phyloP scores from a whole-genome alignment of 2,329 filamentous ascomycete species.

The Ophiostoma sp. region DNA sequence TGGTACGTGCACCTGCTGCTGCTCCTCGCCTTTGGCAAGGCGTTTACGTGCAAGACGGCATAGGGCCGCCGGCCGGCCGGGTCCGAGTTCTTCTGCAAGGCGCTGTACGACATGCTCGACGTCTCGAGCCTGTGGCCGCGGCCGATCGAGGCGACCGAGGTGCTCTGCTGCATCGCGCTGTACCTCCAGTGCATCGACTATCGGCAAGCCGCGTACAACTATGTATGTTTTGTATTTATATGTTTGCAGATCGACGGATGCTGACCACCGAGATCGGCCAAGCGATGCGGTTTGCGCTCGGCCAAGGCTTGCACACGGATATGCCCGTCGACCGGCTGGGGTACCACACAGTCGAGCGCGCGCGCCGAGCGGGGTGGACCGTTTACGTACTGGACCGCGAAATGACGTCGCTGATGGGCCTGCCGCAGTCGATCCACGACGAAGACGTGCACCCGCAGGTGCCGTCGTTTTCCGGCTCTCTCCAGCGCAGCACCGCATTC shows the following conservation, averaged over 20 bases:
- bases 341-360: background rate
- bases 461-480: background rate
- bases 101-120: slow-evolving; percentile 7
- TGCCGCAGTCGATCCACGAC: slow-evolving; percentile 1
- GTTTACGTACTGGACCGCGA: slow-evolving; percentile 11
- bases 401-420: slow-evolving; percentile 15
- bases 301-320: slow-evolving; percentile 9
- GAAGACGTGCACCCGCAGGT: slow-evolving; percentile 12
- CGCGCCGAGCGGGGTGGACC: slow-evolving; percentile 10
- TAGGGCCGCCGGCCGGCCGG: background rate
- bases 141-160: slow-evolving; percentile 11
- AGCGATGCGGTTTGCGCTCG: slow-evolving; percentile 10
- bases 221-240: background rate
- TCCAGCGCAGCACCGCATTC: slow-evolving; percentile 6
- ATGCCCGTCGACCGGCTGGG: slow-evolving; percentile 3
- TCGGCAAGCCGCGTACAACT: slow-evolving; percentile 5
- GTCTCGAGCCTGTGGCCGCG: background rate
- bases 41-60: slow-evolving; percentile 2
- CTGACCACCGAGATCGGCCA: slow-evolving; percentile 8
- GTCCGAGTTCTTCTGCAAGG: slow-evolving; percentile 3
- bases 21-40: slow-evolving; percentile 10
- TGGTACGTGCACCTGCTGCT: slow-evolving; percentile 12
- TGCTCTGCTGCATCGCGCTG: slow-evolving; percentile 11
- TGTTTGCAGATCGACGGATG: background rate
- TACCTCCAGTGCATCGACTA: slow-evolving; percentile 12